These are phyloP conservation scores for Mucor circinelloides DNA, from an alignment of 371 early-diverging fungal species.

Conservation along the genomic window DNA sequence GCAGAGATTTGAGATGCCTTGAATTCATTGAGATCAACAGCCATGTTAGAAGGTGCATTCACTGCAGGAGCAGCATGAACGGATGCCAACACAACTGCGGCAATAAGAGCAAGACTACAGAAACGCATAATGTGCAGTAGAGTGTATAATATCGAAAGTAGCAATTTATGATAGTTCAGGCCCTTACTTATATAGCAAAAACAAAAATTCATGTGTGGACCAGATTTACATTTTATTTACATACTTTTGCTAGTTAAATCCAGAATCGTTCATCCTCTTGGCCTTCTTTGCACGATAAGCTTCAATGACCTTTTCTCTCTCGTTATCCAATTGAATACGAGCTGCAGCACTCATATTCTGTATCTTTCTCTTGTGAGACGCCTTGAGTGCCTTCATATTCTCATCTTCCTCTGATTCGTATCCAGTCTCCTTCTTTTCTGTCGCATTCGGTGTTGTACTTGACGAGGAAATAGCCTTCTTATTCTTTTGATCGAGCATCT, in stretches of 20 bases:
- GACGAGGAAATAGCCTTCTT: conserved; percentile 18
- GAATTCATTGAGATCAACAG: neutral
- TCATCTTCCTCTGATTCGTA: conserved; percentile 50
- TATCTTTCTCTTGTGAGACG: conserved; percentile 48
- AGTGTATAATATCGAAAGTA: neutral
- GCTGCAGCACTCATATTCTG: conserved; percentile 51
- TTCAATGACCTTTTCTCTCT: conserved; percentile 47
- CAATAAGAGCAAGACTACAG: neutral
- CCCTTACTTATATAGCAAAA: neutral
- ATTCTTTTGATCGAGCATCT: conserved; percentile 32
- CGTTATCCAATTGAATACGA: conserved; percentile 37
- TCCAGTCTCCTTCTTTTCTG: conserved; percentile 26
- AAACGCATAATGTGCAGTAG: neutral
- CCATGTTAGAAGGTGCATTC: too few species aligned
- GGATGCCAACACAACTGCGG: neutral
- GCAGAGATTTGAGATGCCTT: neutral
- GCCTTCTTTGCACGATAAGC: conserved; percentile 54
- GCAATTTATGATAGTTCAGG: neutral
- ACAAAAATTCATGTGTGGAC: neutral
- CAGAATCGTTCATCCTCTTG: conserved; percentile 39
- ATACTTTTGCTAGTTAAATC: conserved; percentile 15
- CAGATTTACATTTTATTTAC: neutral
- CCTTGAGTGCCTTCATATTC: conserved; percentile 49
- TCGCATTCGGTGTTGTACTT: neutral
- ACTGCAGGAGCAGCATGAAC: neutral